These are phyloP conservation scores for Sugiyamaella grinbergsii DNA, from an alignment of 1,139 yeast species.

Conservation along the genomic window DNA sequence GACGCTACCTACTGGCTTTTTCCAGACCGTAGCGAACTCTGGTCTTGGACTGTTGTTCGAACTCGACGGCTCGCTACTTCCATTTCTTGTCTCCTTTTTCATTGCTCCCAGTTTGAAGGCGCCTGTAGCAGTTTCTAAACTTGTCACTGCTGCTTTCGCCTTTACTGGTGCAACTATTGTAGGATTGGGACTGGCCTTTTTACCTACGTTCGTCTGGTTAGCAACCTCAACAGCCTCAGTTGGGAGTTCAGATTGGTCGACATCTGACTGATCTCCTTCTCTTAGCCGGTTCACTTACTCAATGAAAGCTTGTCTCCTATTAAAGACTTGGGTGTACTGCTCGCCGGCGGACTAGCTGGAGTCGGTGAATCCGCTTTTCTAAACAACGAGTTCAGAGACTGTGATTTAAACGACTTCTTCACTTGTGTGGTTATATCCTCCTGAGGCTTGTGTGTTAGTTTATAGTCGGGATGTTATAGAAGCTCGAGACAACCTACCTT, in stretches of 20 bases:
- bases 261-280: too few relatives aligned
- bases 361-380: conserved; percentile 29
- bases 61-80: conserved; percentile 27
- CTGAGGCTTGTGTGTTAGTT: conserved; percentile 7
- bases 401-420: conserved; percentile 44
- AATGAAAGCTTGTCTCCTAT: conserved; percentile 24
- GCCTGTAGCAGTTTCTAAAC: conserved; percentile 41
- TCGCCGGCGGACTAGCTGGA: conserved; percentile 20
- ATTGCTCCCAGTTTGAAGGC: conserved; percentile 40
- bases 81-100: conserved; percentile 33
- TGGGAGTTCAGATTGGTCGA: too few relatives aligned
- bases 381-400: conserved; percentile 43
- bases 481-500: conserved; percentile 5
- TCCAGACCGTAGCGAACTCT: conserved; percentile 36
- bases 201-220: conserved; percentile 2
- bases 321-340: conserved; percentile 22
- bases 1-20: conserved; percentile 25
- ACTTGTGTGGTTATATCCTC: conserved; percentile 17
- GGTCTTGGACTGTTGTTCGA: conserved; percentile 33
- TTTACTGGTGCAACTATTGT: conserved; percentile 29
- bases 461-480: too few relatives aligned
- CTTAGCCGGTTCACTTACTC: conserved; percentile 20
- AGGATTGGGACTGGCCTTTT: conserved; percentile 20
- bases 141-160: conserved; percentile 30
- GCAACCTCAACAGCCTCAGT: background rate